Conservation (phyloP, 1,139 yeast species). For the Lizanozyma gosingica region DNA sequence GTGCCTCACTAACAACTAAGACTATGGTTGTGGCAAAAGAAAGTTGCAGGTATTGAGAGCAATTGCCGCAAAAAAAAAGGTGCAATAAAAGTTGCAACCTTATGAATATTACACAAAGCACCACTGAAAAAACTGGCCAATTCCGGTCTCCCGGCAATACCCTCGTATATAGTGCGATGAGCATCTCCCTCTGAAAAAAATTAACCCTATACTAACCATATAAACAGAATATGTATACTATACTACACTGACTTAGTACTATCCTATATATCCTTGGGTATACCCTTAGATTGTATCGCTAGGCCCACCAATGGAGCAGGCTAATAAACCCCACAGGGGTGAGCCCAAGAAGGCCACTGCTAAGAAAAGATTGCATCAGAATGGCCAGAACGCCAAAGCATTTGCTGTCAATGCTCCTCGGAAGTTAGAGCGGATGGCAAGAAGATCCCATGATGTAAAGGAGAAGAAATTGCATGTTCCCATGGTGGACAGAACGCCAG, state of each 20-base stretch:
- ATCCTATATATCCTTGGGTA: neutral
- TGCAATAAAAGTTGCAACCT: too few relatives aligned
- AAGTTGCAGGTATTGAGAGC: too few relatives aligned
- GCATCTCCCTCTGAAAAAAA: neutral
- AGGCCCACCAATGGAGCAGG: slow-evolving; percentile 33
- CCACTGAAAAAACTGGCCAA: too few relatives aligned
- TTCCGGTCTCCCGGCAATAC: too few relatives aligned
- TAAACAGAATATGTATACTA: too few relatives aligned
- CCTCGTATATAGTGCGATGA: neutral
- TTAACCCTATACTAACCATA: neutral
- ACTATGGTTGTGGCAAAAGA: too few relatives aligned
- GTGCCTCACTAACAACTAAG: too few relatives aligned
- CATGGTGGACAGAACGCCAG: slow-evolving; percentile 96
- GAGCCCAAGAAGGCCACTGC: slow-evolving; percentile 53
- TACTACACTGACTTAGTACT: neutral
- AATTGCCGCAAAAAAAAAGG: neutral
- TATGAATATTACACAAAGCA: neutral
- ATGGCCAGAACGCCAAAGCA: slow-evolving; percentile 91
- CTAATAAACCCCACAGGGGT: slow-evolving; percentile 53
- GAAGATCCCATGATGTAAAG: slow-evolving; percentile 68
- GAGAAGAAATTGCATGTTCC: slow-evolving; percentile 92
- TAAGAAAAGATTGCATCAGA: slow-evolving; percentile 80
- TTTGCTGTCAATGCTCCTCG: slow-evolving; percentile 92
- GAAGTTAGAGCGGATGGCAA: slow-evolving; percentile 76
- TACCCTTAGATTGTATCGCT: too few relatives aligned